Evolutionary conservation across 352 stramenopile genomes (phyloP).

Genomic region (Phytophthora vignae): DNA sequence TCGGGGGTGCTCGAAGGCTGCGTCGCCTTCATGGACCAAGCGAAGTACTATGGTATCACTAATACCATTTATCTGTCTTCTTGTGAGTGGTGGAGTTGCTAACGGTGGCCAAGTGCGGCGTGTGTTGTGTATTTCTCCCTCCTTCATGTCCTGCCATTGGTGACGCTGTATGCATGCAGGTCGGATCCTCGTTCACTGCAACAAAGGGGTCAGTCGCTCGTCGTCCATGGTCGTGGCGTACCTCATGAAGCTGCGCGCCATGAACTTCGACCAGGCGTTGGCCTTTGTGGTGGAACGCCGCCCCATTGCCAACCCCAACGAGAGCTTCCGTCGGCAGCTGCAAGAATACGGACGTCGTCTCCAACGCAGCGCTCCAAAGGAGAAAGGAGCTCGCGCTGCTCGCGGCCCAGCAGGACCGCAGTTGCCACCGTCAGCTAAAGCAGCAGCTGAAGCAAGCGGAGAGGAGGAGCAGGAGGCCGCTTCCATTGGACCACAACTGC

Average conservation of each 20-base stretch:
- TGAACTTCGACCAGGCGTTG: slow-evolving; percentile 78
- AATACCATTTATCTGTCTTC: background rate
- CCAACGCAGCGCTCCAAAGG: slow-evolving; percentile 32
- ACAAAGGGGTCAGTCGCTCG: slow-evolving; percentile 92
- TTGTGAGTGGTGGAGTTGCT: slow-evolving; percentile 26
- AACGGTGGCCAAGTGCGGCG: slow-evolving; percentile 48
- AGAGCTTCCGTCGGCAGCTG: slow-evolving; percentile 73
- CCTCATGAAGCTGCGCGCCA: slow-evolving; percentile 85
- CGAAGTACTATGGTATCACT: slow-evolving; percentile 89
- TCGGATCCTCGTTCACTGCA: slow-evolving; percentile 92
- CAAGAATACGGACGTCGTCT: slow-evolving; percentile 61
- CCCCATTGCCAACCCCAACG: slow-evolving; percentile 77
- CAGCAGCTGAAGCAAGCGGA: background rate
- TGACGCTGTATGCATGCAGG: slow-evolving; percentile 44
- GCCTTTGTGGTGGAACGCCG: slow-evolving; percentile 60
- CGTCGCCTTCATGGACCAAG: slow-evolving; percentile 92
- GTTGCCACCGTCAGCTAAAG: slow-evolving; percentile 15
- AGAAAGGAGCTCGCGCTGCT: slow-evolving; percentile 36
- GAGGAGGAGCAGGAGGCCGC: slow-evolving; percentile 2
- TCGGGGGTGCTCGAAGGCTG: slow-evolving; percentile 80
- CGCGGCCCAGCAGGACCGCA: slow-evolving; percentile 38
- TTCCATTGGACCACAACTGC: slow-evolving; percentile 73
- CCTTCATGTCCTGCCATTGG: slow-evolving; percentile 2
- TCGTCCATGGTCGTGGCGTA: slow-evolving; percentile 92
- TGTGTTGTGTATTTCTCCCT: slow-evolving; percentile 23